Evolutionary conservation across 2,329 filamentous ascomycete genomes (phyloP), one percentile per base, ranked within the genome.

Genomic region (Tolypocladium sp.): DNA sequence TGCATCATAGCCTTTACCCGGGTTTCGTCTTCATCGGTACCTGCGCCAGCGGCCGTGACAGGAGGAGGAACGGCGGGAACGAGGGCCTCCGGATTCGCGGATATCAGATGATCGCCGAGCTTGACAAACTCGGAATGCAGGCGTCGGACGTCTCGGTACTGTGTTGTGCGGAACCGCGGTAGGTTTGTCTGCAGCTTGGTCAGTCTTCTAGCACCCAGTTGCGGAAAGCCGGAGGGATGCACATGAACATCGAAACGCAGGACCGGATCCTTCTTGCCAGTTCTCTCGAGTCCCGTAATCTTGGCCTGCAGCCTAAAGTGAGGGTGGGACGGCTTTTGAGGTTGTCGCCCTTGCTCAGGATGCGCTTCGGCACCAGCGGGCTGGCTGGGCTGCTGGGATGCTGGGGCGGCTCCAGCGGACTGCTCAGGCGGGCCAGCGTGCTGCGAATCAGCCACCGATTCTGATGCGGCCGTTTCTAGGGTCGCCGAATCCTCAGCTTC

Each of bases 221-320:
- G 12, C 20, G 20, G 20, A 8, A 9, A 57, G n/a, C 22, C 4
- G n/a, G 8, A 27, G 35, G 37, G 57, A 66, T 67, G 42, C 86
- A 97, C 94, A 76, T 99, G 91, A 63, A 97, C 91, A 76, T 99
- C 94, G 71, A 99, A 99, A 67, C 91, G 86, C 61, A 99, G 76
- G 64, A 97, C 92, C 1, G 92, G 92, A 68, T 99, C 94, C 75
- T 97, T 99, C 74, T 95, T 92, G 62, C 92, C 92, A 4, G 90
- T 94, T 61, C 94, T 83, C 76, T 99, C 94, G 55, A 99, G 79
- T 2, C 90, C 92, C 1, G 92, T 97, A 63, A 99, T 92, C 78
- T 97, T 99, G 53, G 90, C 92, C 71, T 96, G 92, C 42, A 99
- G 82, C 74, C 91, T 93, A 74, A 90, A 92, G 62, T 88, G 84